Evolutionary conservation across 257 asterid genomes (phyloP), one percentile per base, ranked within the genome.

Genomic region (Fraxinus quadrangulata): DNA sequence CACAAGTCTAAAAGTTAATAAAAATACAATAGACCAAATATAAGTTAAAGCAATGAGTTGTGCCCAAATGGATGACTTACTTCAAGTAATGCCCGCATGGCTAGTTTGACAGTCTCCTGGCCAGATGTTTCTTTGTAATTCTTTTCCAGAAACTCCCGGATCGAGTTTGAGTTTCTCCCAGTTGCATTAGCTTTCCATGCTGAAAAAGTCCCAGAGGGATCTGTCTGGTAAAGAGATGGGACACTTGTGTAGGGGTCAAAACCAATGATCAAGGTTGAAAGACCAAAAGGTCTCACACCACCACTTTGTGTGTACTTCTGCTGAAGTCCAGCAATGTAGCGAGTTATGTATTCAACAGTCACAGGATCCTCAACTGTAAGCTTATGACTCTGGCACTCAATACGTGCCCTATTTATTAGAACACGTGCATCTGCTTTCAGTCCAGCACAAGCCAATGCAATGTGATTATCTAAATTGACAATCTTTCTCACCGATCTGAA

Each of bases 131-230:
- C 99, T 84, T 87, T 91, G 90, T 93, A 95, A 82, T 95, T 95
- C 95, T 95, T 95, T 89, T 95, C 99, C 73, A 95, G 87, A 84
- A 93, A 95, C 86, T 95, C 99, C 70, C 99, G 82, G 37, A 90
- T 88, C 14, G 98, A 91, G 86, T 93, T 95, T 70, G 98, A 95
- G 87, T 93, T 93, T 81, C 99, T 88, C 80, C 98, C 99, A 65
- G 99, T 93, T 23, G 99, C 97, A 87, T 95, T 95, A 45, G 99
- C 99, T 81, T 93, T 93, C 99, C 99, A 95, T 24, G 99, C 97
- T 11, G 99, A 95, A 83, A 95, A 95, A 28, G 99, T 95, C 23
- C 99, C 99, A 0, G 99, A 95, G 45, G 99, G 99, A 79, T 95
- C 99, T 21, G 99, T 95, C 87, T 95, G 99, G 80, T 95, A 95